Evolutionary conservation across 352 stramenopile genomes (phyloP).

Genomic region (Pythium grandisporangium): DNA sequence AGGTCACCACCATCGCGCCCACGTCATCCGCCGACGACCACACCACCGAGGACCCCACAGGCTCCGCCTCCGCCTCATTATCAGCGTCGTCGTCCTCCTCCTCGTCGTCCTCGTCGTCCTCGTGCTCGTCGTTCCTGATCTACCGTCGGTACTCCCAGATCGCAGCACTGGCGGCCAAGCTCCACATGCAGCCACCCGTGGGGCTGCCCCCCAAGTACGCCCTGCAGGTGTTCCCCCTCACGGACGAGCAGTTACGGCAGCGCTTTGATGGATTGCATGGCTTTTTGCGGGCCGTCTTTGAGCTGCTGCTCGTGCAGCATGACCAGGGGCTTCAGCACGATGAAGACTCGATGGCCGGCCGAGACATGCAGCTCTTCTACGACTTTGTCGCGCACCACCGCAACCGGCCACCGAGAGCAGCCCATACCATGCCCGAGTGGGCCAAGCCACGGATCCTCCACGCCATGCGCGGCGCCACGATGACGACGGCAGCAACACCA

Average conservation of each 20-base stretch:
- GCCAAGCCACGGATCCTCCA: constrained; percentile 26
- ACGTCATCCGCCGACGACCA: too few relatives aligned
- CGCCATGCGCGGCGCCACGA: constrained; percentile 11
- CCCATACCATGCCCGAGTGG: constrained; percentile 48
- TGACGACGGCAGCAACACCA: constrained; percentile 6
- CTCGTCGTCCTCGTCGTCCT: too few relatives aligned
- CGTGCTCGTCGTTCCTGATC: constrained; percentile 61
- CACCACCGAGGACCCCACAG: too few relatives aligned
- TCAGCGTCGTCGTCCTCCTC: too few relatives aligned
- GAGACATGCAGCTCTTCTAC: constrained; percentile 82
- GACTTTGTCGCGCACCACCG: constrained; percentile 63
- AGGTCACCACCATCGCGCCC: constrained; percentile 30
- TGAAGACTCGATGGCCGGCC: constrained; percentile 31
- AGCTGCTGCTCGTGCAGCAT: constrained; percentile 29
- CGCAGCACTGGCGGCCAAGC: constrained; percentile 36
- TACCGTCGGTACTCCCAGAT: constrained; percentile 80
- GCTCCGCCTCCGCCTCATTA: too few relatives aligned
- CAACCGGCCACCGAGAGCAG: constrained; percentile 46
- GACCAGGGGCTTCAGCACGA: constrained; percentile 56
- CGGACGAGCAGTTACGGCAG: constrained; percentile 44
- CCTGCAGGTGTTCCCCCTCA: constrained; percentile 67
- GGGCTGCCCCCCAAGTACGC: constrained; percentile 74
- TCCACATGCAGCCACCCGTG: constrained; percentile 63
- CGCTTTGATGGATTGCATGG: constrained; percentile 54
- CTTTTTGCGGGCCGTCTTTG: constrained; percentile 46